Evolutionary conservation across 208 protist genomes (phyloP).

Genomic region (Crithidia fasciculata): DNA sequence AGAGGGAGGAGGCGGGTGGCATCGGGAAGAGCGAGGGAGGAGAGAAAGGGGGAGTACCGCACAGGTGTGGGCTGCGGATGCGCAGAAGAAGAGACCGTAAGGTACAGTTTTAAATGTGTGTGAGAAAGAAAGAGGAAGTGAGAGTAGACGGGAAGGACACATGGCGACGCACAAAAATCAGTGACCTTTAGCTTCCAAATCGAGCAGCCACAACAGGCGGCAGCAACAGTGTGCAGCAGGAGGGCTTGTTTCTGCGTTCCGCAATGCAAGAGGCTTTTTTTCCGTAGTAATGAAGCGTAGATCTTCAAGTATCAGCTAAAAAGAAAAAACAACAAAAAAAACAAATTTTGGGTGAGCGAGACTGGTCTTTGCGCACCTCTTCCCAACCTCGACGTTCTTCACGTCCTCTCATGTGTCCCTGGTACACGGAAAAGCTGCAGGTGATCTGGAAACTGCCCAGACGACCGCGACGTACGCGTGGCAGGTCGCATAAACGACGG

Average conservation of each 20-base stretch:
- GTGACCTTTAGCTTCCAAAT: too few species aligned
- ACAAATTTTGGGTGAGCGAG: neutral
- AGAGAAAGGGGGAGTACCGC: slow-evolving; percentile 1
- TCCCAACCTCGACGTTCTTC: neutral
- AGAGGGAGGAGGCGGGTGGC: slow-evolving; percentile 11
- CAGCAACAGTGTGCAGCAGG: too few species aligned
- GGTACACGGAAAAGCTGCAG: slow-evolving; percentile 27
- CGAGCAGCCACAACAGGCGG: too few species aligned
- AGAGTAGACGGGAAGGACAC: too few species aligned
- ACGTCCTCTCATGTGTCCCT: neutral
- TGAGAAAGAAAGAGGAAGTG: too few species aligned
- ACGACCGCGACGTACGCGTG: slow-evolving; percentile 1
- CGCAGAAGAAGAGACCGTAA: too few species aligned
- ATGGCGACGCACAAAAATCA: too few species aligned
- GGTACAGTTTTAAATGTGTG: too few species aligned
- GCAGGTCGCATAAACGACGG: neutral
- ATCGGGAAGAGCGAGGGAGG: neutral
- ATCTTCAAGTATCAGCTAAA: neutral
- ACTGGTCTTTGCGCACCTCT: too few species aligned
- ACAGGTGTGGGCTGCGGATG: neutral
- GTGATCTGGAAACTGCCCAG: slow-evolving; percentile 18
- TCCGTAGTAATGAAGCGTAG: neutral
- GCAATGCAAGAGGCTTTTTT: too few species aligned
- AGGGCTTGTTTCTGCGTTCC: too few species aligned
- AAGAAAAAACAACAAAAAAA: neutral